Evolutionary conservation across 2,329 filamentous ascomycete species (phyloP), one percentile per base, ranked within the genome.

Genomic region (Fusarium equiseti): DNA sequence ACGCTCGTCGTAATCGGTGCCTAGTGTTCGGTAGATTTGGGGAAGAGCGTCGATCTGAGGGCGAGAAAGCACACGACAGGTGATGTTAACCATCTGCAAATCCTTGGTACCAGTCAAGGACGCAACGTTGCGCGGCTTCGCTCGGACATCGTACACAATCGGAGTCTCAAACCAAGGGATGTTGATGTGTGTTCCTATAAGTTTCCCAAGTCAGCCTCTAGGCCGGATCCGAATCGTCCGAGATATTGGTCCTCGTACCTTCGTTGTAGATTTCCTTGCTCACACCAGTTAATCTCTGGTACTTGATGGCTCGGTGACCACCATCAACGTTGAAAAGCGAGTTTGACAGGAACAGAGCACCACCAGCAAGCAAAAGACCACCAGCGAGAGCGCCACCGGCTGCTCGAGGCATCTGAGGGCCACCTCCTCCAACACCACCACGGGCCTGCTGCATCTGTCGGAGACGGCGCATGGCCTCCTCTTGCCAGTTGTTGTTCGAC

Each of bases 31-130:
- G 88, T 98, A 99, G 78, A 99, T 99, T 84, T 97, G 94, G 20
- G 96, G 96, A 44, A 99, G 89, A 32, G 95, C 92, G 73, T 93
- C 90, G 77, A 99, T 86, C 63, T 94, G 90, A 60, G 96, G 96
- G 76, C 94, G 88, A 63, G 95, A 98, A 56, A 99, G 92, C 63
- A 99, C 96, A 93, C 96, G 95, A 84, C 96, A 99, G 79, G 95
- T 99, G 81, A 99, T 98, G 89, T 99, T 99, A 80, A 98, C 96
- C 96, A 99, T 99, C 86, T 99, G 96, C 83, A 99, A 85, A 83
- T 99, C 96, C 87, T 99, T 99, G 79, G 96, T 99, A 76, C 96
- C 96, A 65, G 96, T 99, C 73, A 99, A 89, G 73, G 96, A 98
- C 73, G 96, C 92, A 76, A 99, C 95, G 79, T 97, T 98, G 80